Base-by-base conservation (phyloP, 345 rosid genomes). In the Eucalyptus polyanthemos region DNA sequence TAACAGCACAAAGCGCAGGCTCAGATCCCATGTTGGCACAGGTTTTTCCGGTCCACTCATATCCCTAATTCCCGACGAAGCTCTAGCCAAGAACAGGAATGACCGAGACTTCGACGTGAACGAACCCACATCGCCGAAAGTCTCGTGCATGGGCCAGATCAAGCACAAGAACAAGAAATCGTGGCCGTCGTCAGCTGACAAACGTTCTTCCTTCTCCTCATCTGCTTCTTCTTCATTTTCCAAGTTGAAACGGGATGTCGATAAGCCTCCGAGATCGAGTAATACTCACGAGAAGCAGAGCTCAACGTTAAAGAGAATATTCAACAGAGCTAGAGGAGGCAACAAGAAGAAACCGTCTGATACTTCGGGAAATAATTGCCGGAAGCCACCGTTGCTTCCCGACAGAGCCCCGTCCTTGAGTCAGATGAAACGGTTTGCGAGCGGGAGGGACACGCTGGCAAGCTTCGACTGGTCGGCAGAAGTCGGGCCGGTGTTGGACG, bases 111-210 rank as follows among this genome's bases (percentile, higher is more conserved):
- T 88, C 24, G 89, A 90, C 21, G 90, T 91, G n/a, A 91, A 92
- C 19, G 98, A 96, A 86, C 99, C 99, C 16, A 94, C 93, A n/a
- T 97, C 99, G 11, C 99, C 99, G 17, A 97, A 97, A 90, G 93
- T 97, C 62, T 97, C 99, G 1, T 97, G 99, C 87, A 97, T 97
- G 91, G 99, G 99, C 29, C 97, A 96, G 88, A 95, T 97, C 95
- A 97, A 97, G 92, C 93, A 92, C 89, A 95, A 91, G 92, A 94
- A 94, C 49, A 90, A 89, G 25, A 89, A 42, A 86, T 37, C 85
- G 85, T 42, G 47, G 85, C 27, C 85, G 47, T 24, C 85, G 27
- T 40, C 85, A 76, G 85, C 85, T 40, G 85, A 76, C 12, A 76
- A 40, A 21, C 85, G 47, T 76, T 76, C 85, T 40, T 76, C 85